Evolutionary conservation across 495 filamentous ascomycete genomes (phyloP).

Genomic region (Aspergillus campestris): DNA sequence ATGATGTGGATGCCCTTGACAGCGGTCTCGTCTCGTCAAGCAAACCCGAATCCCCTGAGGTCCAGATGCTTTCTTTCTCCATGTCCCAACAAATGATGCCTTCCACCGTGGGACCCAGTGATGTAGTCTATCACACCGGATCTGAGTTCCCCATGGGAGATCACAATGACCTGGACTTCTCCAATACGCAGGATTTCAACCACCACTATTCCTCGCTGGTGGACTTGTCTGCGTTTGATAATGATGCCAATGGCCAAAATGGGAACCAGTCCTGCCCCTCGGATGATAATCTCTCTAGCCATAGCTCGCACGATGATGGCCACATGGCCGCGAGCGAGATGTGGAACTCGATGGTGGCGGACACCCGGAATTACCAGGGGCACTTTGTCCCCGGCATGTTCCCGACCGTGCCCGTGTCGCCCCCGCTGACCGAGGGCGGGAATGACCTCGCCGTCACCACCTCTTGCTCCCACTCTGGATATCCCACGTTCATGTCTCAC

Average conservation of each 20-base stretch:
- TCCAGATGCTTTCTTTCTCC: constrained; percentile 41
- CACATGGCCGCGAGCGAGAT: constrained; percentile 29
- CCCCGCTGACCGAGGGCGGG: constrained; percentile 39
- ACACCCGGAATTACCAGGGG: constrained; percentile 29
- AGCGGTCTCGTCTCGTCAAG: constrained; percentile 25
- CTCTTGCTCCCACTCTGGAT: constrained; percentile 36
- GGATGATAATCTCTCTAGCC: constrained; percentile 37
- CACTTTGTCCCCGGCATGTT: constrained; percentile 31
- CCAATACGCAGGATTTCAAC: constrained; percentile 21
- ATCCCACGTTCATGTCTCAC: constrained; percentile 29
- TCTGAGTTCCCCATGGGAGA: constrained; percentile 36
- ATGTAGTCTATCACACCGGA: constrained; percentile 37
- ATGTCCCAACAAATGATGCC: constrained; percentile 39
- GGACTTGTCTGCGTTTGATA: constrained; percentile 37
- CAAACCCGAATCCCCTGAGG: constrained; percentile 35
- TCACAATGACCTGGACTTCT: constrained; percentile 35
- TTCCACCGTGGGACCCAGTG: constrained; percentile 33
- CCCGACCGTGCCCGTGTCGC: constrained; percentile 35
- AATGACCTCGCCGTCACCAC: constrained; percentile 40
- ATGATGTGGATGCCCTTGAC: constrained; percentile 32
- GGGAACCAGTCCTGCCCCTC: constrained; percentile 25
- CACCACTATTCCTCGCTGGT: constrained; percentile 30
- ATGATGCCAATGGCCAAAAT: constrained; percentile 33
- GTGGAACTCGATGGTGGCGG: constrained; percentile 35
- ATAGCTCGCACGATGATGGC: constrained; percentile 36